Conservation (phyloP, 805 yeast genomes). For the Saturnispora sanitii region DNA sequence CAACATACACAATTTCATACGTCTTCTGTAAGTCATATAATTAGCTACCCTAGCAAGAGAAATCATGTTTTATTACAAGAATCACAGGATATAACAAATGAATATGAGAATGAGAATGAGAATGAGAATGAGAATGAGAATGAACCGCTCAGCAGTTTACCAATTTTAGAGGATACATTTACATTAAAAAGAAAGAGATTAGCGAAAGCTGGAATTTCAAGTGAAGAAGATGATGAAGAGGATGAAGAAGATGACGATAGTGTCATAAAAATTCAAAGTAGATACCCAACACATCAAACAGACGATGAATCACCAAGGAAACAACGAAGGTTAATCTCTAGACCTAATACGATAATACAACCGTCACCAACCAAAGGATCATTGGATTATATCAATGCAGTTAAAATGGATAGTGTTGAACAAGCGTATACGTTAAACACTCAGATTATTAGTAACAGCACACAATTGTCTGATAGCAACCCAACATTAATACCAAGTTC, state of each 20-base stretch:
- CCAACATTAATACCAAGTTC: too few species aligned
- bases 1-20: too few species aligned
- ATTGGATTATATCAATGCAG: too few species aligned
- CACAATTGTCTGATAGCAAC: too few species aligned
- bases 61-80: too few species aligned
- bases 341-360: not conserved
- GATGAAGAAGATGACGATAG: conserved; percentile 12
- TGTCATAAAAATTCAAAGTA: conserved; percentile 4
- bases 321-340: not conserved
- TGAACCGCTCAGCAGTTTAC: not conserved
- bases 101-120: too few species aligned
- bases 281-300: conserved; percentile 5
- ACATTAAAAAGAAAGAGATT: conserved; percentile 11
- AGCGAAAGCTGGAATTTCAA: not conserved
- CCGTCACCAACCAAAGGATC: not conserved
- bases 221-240: not conserved
- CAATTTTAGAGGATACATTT: not conserved
- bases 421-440: too few species aligned
- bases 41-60: too few species aligned
- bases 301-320: not conserved
- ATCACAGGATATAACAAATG: too few species aligned
- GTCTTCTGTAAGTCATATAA: too few species aligned
- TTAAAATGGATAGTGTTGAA: too few species aligned
- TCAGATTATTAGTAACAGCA: too few species aligned
- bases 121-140: not conserved